These are phyloP conservation scores for Aspergillus costaricaensis DNA, from an alignment of 2,329 filamentous ascomycete species.

Conservation along the genomic window DNA sequence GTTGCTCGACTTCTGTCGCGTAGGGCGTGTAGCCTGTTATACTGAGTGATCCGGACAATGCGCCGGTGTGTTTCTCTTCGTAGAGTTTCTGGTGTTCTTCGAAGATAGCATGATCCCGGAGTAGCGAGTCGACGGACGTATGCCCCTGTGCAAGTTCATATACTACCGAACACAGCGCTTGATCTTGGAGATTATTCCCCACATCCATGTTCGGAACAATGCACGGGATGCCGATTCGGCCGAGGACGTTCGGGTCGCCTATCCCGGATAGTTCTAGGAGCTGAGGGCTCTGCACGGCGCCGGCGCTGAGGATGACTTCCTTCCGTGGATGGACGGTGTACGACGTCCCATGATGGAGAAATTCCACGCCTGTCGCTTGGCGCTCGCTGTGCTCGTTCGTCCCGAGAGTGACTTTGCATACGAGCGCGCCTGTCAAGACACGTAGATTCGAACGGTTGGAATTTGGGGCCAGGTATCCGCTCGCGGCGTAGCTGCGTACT, in stretches of 20 bases:
- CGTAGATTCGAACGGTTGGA: conserved; percentile 17
- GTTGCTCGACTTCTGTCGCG: too few species aligned
- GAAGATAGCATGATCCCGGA: too few species aligned
- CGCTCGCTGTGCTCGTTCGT: background rate
- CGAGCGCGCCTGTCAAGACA: conserved; percentile 19
- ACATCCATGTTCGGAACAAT: conserved; percentile 51
- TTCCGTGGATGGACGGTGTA: conserved; percentile 35
- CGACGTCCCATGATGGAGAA: conserved; percentile 25
- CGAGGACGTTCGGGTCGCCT: conserved; percentile 50
- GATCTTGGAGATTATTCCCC: conserved; percentile 56
- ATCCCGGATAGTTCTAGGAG: conserved; percentile 64
- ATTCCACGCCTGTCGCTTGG: conserved; percentile 23
- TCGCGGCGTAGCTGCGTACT: conserved; percentile 22
- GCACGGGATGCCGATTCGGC: conserved; percentile 43
- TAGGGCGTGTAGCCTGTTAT: too few species aligned
- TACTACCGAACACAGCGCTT: conserved; percentile 29
- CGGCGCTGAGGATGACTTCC: conserved; percentile 64
- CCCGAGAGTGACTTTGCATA: conserved; percentile 18
- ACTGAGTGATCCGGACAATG: too few species aligned
- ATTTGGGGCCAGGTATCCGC: conserved; percentile 15
- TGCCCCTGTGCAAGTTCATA: conserved; percentile 17
- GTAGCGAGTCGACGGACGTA: too few species aligned
- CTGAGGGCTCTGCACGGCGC: conserved; percentile 59
- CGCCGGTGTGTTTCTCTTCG: too few species aligned
- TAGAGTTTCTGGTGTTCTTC: too few species aligned